Conservation (phyloP, 2,329 filamentous ascomycete genomes). For the Arthrobotrys musiformis region DNA sequence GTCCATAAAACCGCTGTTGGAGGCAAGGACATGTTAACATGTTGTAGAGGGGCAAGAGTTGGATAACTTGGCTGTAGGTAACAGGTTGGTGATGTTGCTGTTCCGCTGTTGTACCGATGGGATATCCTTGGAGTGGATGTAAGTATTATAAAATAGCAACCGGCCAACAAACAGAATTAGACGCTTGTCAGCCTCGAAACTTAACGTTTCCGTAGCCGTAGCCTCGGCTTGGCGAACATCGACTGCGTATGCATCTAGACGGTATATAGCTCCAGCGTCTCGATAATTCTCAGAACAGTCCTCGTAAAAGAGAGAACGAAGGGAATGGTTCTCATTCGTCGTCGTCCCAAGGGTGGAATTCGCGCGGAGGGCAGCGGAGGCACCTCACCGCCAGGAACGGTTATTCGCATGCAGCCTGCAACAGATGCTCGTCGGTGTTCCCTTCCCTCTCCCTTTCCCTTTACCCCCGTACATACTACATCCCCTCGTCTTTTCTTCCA, state of each 20-base stretch:
- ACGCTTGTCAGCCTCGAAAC: not conserved
- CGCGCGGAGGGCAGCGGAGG: not conserved
- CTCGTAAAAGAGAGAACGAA: slow-evolving; percentile 4
- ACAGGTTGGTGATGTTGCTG: too few species aligned
- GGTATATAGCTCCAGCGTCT: not conserved
- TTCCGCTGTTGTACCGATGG: not conserved
- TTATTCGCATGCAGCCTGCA: slow-evolving; percentile 47
- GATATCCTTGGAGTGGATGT: not conserved
- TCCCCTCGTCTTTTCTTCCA: too few species aligned
- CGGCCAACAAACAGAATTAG: not conserved
- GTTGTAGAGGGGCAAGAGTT: too few species aligned
- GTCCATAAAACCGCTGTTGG: not conserved
- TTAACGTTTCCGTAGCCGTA: not conserved
- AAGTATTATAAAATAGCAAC: not conserved
- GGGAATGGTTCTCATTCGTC: slow-evolving; percentile 13
- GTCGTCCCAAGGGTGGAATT: not conserved
- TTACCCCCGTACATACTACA: too few species aligned
- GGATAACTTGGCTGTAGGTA: too few species aligned
- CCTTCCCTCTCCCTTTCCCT: slow-evolving; percentile 12
- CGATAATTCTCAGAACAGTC: slow-evolving; percentile 1
- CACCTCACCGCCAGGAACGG: slow-evolving; percentile 28
- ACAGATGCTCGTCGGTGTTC: slow-evolving; percentile 9
- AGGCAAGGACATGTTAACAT: slow-evolving; percentile 9
- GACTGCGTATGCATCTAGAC: not conserved
- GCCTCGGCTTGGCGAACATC: not conserved